Percentiles rank a stretch among this genome's conserved stretches.
phyloP scores from a whole-genome alignment of 805 yeast species.

The Saccharomycopsis lassenensis region DNA sequence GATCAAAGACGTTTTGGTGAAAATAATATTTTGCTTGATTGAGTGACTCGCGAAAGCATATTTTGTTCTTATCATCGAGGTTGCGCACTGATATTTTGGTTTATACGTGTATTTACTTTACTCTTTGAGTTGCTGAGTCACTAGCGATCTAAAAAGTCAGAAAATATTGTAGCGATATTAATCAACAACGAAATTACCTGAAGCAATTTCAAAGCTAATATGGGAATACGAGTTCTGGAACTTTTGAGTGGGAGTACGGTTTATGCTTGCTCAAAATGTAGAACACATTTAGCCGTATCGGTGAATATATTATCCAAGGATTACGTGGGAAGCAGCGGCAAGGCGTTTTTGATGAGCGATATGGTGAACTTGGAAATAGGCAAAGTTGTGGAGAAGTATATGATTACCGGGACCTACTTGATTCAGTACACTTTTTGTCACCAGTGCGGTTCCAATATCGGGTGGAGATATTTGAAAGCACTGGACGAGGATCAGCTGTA shows the following conservation, averaged over 20 bases:
- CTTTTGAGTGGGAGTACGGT: constrained; percentile 21
- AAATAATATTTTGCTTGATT: too few relatives aligned
- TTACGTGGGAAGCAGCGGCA: constrained; percentile 47
- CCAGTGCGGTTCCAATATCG: constrained; percentile 41
- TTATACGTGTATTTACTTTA: too few relatives aligned
- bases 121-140: too few relatives aligned
- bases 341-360: constrained; percentile 43
- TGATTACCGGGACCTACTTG: constrained; percentile 50
- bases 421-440: constrained; percentile 49
- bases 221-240: constrained; percentile 35
- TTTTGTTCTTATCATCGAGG: too few relatives aligned
- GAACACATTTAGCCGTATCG: constrained; percentile 31
- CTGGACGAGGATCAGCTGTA: constrained; percentile 35
- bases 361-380: constrained; percentile 23
- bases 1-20: too few relatives aligned
- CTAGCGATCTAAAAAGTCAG: too few relatives aligned
- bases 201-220: constrained; percentile 18
- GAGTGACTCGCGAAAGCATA: too few relatives aligned
- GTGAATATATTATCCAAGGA: constrained; percentile 31
- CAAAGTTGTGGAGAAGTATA: constrained; percentile 29
- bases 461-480: constrained; percentile 54
- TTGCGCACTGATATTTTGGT: too few relatives aligned
- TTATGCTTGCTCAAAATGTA: constrained; percentile 31
- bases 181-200: too few relatives aligned
- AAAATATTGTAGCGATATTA: too few relatives aligned